These are phyloP conservation scores for Ascomycota sp. DNA, from an alignment of 2,329 filamentous ascomycete species.

Conservation along the genomic window DNA sequence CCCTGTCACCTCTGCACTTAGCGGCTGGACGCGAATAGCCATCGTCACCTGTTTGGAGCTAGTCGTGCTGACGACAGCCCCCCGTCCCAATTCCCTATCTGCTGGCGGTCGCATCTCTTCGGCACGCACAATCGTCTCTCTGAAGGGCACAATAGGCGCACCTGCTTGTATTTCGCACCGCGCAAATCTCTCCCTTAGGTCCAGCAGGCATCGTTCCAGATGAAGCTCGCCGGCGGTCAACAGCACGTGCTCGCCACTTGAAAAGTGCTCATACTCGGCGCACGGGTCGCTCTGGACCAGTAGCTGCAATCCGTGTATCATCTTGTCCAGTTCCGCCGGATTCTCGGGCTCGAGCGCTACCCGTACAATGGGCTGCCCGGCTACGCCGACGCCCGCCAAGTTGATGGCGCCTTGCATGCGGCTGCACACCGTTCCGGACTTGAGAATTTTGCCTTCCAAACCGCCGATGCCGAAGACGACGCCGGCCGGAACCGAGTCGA, in stretches of 20 bases:
- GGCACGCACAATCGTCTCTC: constrained; percentile 73
- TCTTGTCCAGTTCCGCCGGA: constrained; percentile 78
- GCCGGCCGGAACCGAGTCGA: constrained; percentile 73
- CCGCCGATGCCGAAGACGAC: constrained; percentile 91
- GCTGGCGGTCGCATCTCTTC: constrained; percentile 82
- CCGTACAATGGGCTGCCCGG: constrained; percentile 77
- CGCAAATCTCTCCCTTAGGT: constrained; percentile 80
- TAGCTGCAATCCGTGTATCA: constrained; percentile 72
- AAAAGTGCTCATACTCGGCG: constrained; percentile 82
- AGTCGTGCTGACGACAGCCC: constrained; percentile 54
- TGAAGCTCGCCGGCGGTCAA: constrained; percentile 87
- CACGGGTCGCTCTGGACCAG: constrained; percentile 92
- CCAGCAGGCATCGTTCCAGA: constrained; percentile 80
- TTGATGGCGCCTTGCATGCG: constrained; percentile 74
- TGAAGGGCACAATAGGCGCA: constrained; percentile 84
- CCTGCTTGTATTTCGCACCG: constrained; percentile 88
- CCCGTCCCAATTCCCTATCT: constrained; percentile 71
- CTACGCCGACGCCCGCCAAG: constrained; percentile 63
- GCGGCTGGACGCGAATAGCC: constrained; percentile 53
- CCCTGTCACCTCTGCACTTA: constrained; percentile 60
- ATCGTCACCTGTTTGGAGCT: constrained; percentile 74
- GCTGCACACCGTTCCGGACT: constrained; percentile 85
- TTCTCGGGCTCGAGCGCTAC: constrained; percentile 89
- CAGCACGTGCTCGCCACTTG: constrained; percentile 86
- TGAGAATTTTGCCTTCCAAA: constrained; percentile 81